Conservation (phyloP, 1,139 yeast genomes). For the Blastobotrys raffinosifermentans region DNA sequence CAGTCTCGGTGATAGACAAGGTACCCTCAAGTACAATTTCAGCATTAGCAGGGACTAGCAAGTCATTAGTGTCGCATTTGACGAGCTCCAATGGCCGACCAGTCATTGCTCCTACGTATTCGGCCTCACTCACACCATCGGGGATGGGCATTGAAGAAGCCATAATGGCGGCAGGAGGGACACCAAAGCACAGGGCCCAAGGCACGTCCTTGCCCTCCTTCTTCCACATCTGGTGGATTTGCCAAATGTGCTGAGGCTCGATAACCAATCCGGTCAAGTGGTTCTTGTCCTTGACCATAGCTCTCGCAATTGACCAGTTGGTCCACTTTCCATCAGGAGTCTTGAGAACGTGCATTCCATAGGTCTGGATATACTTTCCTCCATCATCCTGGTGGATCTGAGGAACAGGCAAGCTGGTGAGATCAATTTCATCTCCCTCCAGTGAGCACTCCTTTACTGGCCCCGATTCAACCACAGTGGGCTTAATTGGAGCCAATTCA, state of each 20-base stretch:
- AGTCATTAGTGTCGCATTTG: constrained; percentile 3
- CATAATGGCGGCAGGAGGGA: constrained; percentile 4
- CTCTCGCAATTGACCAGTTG: constrained; percentile 5
- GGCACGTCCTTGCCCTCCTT: constrained; percentile 5
- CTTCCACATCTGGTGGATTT: constrained; percentile 3
- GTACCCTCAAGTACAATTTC: constrained; percentile 4
- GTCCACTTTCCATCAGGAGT: constrained; percentile 6
- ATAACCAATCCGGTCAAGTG: constrained; percentile 1
- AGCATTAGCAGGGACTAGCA: constrained; percentile 2
- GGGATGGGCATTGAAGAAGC: constrained; percentile 4
- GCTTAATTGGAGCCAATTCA: too few species aligned
- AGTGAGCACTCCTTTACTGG: constrained; percentile 1
- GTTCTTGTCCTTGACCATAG: constrained; percentile 2
- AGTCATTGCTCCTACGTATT: constrained; percentile 1
- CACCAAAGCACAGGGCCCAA: constrained; percentile 4
- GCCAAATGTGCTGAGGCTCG: neutral
- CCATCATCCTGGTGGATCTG: constrained; percentile 2
- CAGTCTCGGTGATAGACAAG: constrained; percentile 1
- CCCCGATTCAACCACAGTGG: neutral
- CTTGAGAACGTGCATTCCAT: constrained; percentile 2
- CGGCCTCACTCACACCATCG: neutral
- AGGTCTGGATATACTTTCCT: constrained; percentile 3
- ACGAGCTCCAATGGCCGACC: constrained; percentile 1
- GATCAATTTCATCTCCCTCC: constrained; percentile 1
- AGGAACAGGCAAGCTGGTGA: constrained; percentile 1